A percentile compares a stretch with the other conserved stretches of the same genome.
Conservation (phyloP, 1,284 basidiomycete genomes). For the Melanopsichium pennsylvanicum region DNA sequence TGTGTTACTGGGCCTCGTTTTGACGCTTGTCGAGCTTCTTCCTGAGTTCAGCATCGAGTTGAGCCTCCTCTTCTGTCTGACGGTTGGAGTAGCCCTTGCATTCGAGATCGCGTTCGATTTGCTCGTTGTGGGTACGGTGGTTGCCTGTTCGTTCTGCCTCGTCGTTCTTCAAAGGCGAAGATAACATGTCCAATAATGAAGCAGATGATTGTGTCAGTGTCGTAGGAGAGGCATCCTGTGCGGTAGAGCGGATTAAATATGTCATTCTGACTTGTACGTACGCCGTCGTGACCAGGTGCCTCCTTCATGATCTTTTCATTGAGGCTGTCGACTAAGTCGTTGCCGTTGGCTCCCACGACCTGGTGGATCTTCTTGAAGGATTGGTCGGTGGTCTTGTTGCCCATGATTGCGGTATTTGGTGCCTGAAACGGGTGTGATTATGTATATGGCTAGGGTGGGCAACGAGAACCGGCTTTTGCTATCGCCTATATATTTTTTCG, state of each 20-base stretch:
- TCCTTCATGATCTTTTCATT: constrained; percentile 39
- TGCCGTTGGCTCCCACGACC: constrained; percentile 41
- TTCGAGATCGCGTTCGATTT: constrained; percentile 35
- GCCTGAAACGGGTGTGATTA: no score
- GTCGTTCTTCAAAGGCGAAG: constrained; percentile 15
- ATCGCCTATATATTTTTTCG: no score
- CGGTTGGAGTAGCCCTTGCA: constrained; percentile 39
- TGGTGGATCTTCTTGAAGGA: constrained; percentile 46
- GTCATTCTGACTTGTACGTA: no score
- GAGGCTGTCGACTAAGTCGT: constrained; percentile 38
- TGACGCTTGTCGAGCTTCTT: constrained; percentile 42
- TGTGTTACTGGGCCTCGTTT: constrained; percentile 30
- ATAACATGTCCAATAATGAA: no score
- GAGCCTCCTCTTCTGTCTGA: constrained; percentile 23
- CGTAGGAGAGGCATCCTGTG: no score
- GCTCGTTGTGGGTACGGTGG: constrained; percentile 28
- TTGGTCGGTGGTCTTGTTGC: constrained; percentile 36
- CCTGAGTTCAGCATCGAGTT: constrained; percentile 25
- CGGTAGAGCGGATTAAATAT: no score
- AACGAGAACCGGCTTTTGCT: no score
- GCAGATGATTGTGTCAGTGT: no score
- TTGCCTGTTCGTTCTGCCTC: constrained; percentile 14
- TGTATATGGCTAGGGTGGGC: no score
- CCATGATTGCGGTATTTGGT: constrained; percentile 7
- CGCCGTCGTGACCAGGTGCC: constrained; percentile 42